A percentile compares a stretch with the other conserved stretches of the same genome.
Evolutionary conservation across 2,329 filamentous ascomycete genomes (phyloP).

Genomic region (Colletotrichum abscissum): DNA sequence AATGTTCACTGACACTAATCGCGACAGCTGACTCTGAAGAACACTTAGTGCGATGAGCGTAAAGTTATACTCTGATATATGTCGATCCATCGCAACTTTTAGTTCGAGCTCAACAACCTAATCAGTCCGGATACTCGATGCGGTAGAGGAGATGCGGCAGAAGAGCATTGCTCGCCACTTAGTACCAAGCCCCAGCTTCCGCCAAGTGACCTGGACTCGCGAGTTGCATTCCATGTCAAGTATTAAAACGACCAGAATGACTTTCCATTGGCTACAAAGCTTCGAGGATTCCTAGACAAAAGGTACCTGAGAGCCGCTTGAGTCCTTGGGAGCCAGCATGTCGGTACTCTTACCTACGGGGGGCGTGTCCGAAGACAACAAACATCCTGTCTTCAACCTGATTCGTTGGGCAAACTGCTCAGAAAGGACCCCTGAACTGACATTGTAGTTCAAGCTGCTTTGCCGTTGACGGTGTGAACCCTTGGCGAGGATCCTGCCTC

Average conservation of each 20-base stretch:
- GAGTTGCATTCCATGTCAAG: background rate
- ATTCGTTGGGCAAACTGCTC: background rate
- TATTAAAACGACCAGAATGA: background rate
- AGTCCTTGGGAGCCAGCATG: background rate
- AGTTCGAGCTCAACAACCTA: background rate
- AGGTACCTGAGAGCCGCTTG: background rate
- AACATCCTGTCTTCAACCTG: background rate
- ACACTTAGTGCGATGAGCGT: background rate
- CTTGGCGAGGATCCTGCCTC: background rate
- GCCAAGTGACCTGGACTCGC: background rate
- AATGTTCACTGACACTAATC: background rate
- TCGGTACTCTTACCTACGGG: background rate
- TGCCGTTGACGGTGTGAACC: background rate
- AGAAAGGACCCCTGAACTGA: background rate
- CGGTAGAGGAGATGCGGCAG: background rate
- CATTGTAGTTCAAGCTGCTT: background rate
- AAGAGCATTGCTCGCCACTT: background rate
- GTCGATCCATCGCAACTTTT: background rate
- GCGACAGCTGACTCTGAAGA: background rate
- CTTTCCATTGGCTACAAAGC: background rate
- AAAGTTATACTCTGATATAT: no score
- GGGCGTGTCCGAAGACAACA: background rate
- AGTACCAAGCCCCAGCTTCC: background rate
- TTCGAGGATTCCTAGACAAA: background rate
- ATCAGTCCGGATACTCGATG: background rate